Conservation (phyloP, 352 stramenopile species). For the Pythium dissotocum region DNA sequence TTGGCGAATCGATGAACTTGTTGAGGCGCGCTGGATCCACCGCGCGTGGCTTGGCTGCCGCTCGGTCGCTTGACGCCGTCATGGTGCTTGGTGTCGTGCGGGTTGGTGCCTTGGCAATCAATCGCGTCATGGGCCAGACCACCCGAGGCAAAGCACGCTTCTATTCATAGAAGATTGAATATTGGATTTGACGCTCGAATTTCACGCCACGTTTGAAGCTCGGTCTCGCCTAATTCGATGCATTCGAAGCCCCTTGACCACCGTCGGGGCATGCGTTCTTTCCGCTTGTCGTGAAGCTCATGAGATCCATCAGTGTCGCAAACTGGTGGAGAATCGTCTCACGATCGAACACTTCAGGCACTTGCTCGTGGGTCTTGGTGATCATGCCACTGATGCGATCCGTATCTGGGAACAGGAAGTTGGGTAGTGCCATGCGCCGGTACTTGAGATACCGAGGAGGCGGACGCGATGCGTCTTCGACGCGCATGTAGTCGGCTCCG, state of each 20-base stretch:
- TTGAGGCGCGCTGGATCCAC: constrained; percentile 55
- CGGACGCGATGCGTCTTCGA: constrained; percentile 36
- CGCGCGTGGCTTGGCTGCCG: constrained; percentile 10
- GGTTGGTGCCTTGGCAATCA: neutral
- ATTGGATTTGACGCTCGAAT: neutral
- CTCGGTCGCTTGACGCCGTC: neutral
- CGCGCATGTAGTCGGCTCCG: constrained; percentile 35
- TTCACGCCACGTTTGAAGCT: neutral
- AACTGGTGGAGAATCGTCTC: constrained; percentile 57
- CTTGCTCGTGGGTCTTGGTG: constrained; percentile 28
- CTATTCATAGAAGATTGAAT: neutral
- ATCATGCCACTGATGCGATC: constrained; percentile 60
- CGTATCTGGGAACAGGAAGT: constrained; percentile 72
- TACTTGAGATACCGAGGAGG: constrained; percentile 41
- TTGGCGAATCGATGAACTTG: constrained; percentile 67
- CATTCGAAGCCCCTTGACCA: neutral
- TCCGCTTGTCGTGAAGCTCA: constrained; percentile 31
- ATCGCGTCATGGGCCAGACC: neutral
- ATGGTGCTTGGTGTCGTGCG: neutral
- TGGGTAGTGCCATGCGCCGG: constrained; percentile 56
- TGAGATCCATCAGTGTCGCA: constrained; percentile 31
- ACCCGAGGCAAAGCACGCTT: neutral
- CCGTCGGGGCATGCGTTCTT: neutral
- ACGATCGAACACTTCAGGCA: constrained; percentile 59
- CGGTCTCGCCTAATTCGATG: neutral